Evolutionary conservation across 805 yeast species (phyloP), one percentile per base, ranked within the genome.

Genomic region (Myxozyma neglecta): DNA sequence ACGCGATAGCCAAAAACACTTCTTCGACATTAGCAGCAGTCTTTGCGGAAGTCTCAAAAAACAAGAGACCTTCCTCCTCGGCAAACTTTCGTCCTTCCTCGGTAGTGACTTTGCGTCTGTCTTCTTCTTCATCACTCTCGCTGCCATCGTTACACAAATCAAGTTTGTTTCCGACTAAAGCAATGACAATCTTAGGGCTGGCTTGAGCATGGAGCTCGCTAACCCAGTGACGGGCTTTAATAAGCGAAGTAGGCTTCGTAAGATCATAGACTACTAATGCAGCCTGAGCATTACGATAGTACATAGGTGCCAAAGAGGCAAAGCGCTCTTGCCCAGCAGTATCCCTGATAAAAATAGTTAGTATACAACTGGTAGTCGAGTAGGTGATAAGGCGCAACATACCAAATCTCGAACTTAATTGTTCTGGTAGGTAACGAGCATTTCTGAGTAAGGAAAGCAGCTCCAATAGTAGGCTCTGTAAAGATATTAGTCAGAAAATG

Each of bases 271-370:
- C 99, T 13, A 94, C 97, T 64, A 93, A 79, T 0, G 98, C 98
- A 34, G 97, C 96, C 74, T 92, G 97, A 14, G 99, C 97, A 72
- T 94, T 93, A 73, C 99, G 83, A 78, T 93, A 93, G 76, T 93
- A 93, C 94, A 93, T 88, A 35, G 98, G 98, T 0, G 98, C 97
- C 71, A 93, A 81, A 32, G 93, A 86, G 14, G 97, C 97, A 79
- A 93, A 93, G 66, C 99, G 79, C 75, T 93, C 99, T 79, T 93
- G 98, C 20, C 99, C 99, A 1, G 98, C 98, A 13, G 98, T 92
- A 74, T 92, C 98, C 83, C 82, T 63, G 24, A 10, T 34, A 37
- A 14, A 68, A 14, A 35, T 24, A 16, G n/a, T 9, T 7, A 51
- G 43, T 1, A 16, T 34, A 8, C 5, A 35, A 16, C 16, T n/a